Percentiles rank a stretch among this genome's conserved stretches.
Conservation (phyloP, 140 eudicot species). For the Senecio squalidus region DNA sequence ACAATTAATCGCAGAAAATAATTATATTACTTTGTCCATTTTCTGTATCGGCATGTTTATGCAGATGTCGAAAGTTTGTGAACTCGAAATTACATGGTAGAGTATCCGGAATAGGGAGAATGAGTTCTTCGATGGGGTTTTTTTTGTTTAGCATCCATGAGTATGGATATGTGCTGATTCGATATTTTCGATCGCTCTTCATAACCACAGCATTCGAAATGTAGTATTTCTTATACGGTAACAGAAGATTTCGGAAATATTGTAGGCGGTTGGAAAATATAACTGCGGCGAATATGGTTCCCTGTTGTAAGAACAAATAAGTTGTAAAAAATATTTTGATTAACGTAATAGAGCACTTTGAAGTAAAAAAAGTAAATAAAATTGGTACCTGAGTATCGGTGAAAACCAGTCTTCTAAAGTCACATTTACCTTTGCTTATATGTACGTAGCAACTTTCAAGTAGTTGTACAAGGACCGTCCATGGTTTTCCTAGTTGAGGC, state of each 20-base stretch:
- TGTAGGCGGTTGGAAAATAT: neutral
- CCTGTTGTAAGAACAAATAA: neutral
- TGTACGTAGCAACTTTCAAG: neutral
- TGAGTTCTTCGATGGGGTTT: neutral
- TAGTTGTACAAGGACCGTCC: too few relatives aligned
- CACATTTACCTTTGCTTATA: neutral
- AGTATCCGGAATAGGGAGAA: neutral
- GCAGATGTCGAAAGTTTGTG: neutral
- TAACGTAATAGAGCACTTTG: neutral
- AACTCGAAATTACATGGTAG: neutral
- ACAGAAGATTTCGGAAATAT: neutral
- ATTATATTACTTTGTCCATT: neutral
- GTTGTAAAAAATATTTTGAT: neutral
- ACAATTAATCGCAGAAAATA: neutral
- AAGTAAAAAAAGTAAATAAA: neutral
- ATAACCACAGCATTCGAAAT: neutral
- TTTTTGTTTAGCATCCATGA: neutral
- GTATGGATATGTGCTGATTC: neutral
- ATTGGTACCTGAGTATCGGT: neutral
- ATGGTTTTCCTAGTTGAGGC: too few relatives aligned
- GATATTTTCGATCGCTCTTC: neutral
- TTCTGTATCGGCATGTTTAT: neutral
- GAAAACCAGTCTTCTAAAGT: neutral
- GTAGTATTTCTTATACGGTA: neutral
- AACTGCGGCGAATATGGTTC: neutral